Conservation (phyloP, 2,329 filamentous ascomycete genomes). For the Phaeosphaeriaceae sp. region DNA sequence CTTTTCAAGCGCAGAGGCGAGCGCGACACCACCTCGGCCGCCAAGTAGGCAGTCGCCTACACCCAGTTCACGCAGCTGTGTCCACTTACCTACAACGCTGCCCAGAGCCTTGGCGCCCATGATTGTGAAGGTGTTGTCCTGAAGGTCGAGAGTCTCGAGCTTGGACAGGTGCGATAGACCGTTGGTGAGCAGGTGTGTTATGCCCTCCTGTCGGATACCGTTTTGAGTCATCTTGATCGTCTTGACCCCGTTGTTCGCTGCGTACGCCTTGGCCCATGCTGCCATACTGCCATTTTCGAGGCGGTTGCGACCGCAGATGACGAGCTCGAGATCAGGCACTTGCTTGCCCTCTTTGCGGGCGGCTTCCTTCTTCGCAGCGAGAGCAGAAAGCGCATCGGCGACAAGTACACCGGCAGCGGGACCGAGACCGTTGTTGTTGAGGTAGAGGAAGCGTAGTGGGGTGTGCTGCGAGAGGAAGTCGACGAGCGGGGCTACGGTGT, state of each 20-base stretch:
- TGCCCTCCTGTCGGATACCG: constrained; percentile 93
- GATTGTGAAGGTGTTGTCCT: constrained; percentile 96
- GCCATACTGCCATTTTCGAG: constrained; percentile 96
- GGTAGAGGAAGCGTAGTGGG: constrained; percentile 89
- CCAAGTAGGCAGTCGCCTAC: constrained; percentile 88
- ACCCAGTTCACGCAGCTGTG: constrained; percentile 78
- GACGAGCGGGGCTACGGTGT: constrained; percentile 90
- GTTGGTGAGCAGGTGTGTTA: constrained; percentile 78
- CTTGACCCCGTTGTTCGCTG: constrained; percentile 79
- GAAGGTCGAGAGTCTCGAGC: constrained; percentile 83
- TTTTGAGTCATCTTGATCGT: constrained; percentile 98
- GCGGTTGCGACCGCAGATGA: constrained; percentile 94
- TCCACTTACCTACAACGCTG: constrained; percentile 76
- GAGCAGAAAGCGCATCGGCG: constrained; percentile 82
- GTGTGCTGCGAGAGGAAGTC: constrained; percentile 88
- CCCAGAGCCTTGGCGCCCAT: constrained; percentile 80
- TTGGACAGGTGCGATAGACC: constrained; percentile 75
- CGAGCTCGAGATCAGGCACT: constrained; percentile 88
- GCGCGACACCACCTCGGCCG: constrained; percentile 74
- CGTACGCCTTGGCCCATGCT: constrained; percentile 89
- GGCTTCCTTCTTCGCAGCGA: constrained; percentile 83
- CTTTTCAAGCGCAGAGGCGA: constrained; percentile 75
- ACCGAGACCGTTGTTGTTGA: constrained; percentile 98
- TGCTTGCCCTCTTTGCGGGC: constrained; percentile 74
- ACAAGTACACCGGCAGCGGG: constrained; percentile 89